Conservation (phyloP, 345 rosid species). For the Anacardium occidentale region DNA sequence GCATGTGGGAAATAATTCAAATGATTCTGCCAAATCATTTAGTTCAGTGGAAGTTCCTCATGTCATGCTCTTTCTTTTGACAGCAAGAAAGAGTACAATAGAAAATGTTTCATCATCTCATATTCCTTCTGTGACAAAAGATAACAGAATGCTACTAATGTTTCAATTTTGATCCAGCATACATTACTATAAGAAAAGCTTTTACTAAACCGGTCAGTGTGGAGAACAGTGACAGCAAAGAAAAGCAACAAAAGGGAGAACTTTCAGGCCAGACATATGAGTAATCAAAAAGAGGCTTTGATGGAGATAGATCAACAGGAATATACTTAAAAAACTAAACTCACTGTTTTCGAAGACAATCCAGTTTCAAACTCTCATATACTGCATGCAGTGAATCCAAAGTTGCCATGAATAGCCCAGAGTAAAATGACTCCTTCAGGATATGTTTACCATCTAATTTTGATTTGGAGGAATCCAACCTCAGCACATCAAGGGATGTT, state of each 20-base stretch:
- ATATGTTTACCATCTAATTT: slow-evolving; percentile 32
- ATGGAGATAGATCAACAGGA: slow-evolving; percentile 4
- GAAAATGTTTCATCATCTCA: background rate
- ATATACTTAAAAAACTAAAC: slow-evolving; percentile 10
- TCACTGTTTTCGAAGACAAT: slow-evolving; percentile 84
- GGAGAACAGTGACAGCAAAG: background rate
- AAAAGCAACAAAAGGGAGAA: background rate
- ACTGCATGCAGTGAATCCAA: slow-evolving; percentile 85
- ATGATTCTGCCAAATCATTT: background rate
- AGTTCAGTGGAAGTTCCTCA: background rate
- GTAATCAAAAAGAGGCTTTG: background rate
- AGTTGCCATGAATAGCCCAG: slow-evolving; percentile 52
- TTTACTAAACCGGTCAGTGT: background rate
- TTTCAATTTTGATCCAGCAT: background rate
- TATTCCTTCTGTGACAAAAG: background rate
- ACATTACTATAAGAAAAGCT: background rate
- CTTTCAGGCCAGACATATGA: background rate
- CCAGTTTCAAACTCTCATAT: slow-evolving; percentile 90
- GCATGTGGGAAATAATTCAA: too few species aligned
- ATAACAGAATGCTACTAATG: background rate
- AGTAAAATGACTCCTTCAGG: slow-evolving; percentile 41
- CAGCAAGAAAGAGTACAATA: too few species aligned
- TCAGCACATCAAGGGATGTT: slow-evolving; percentile 29
- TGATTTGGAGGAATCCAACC: slow-evolving; percentile 33
- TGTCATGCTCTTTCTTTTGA: background rate